Evolutionary conservation across 176 grass and related monocot genomes (phyloP), one percentile per base, ranked within the genome.

Genomic region (Oryza officinalis): DNA sequence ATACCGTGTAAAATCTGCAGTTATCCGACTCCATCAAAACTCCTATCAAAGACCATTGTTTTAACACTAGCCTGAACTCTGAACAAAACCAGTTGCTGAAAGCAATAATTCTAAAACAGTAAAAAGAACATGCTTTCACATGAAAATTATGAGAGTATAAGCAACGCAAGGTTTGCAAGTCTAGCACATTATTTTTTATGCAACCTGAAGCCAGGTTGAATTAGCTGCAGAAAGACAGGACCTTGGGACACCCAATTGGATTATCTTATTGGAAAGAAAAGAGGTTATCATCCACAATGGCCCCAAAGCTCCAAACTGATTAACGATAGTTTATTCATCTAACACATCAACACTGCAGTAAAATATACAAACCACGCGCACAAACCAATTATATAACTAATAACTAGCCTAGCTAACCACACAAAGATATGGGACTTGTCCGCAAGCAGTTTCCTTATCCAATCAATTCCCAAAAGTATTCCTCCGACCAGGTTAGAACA

Each of bases 211-310:
- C 3, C 31, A 69, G 22, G 31, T 66, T 54, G 31, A 40, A 76
- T 38, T 45, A 33, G 83, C 20, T 61, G 60, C 8, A 71, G 30
- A 65, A 59, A 64, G n/a, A 54, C 41, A 59, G 74, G 18, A 49
- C 52, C 22, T 65, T 81, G 47, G 22, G 46, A 49, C 69, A 47
- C 69, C 45, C 10, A 68, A 25, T 33, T 31, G 44, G 82, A 71
- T 71, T 89, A 85, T 77, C 25, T 45, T 81, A 86, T 66, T 76
- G 79, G 64, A 65, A 70, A 75, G 20, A 30, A 73, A 66, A 38
- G 67, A 71, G 66, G 41, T 50, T 28, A 47, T 6, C 70, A 14
- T 81, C 64, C 23, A 61, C 22, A 28, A 38, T 38, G 46, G 77
- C 70, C 46, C 22, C 72, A 57, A 47, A 77, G 72, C 14, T 67